A percentile compares a stretch with the other conserved stretches of the same genome.
phyloP scores from a whole-genome alignment of 148 eudicot genomes.

The Chenopodium formosanum region DNA sequence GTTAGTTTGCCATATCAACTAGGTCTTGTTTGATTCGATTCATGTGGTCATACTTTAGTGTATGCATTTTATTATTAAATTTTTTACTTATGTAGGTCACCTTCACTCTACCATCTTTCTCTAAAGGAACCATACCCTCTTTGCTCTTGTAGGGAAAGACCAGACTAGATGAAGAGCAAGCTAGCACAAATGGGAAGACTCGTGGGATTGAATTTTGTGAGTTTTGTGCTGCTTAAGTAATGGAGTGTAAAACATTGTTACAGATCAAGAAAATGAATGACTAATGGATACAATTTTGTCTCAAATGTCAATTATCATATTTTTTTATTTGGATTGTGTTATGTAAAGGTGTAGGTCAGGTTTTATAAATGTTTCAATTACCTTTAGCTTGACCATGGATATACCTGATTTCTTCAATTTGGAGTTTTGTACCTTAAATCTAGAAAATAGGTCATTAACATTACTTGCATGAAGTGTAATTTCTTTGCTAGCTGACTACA shows the following conservation, averaged over 20 bases:
- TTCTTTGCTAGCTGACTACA: neutral
- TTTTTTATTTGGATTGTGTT: neutral
- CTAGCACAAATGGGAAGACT: slow-evolving; percentile 36
- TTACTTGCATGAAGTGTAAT: neutral
- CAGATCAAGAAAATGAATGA: neutral
- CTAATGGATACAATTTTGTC: neutral
- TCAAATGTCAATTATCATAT: neutral
- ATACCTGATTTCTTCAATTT: neutral
- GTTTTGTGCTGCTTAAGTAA: slow-evolving; percentile 28
- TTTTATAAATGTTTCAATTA: neutral
- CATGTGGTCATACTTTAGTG: slow-evolving; percentile 11
- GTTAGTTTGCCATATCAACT: neutral
- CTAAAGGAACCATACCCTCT: slow-evolving; percentile 26
- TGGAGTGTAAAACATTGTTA: slow-evolving; percentile 10
- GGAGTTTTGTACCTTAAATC: neutral
- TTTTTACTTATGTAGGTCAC: slow-evolving; percentile 22
- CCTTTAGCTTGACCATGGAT: neutral
- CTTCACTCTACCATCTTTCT: slow-evolving; percentile 14
- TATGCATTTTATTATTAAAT: neutral
- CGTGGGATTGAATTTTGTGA: slow-evolving; percentile 19
- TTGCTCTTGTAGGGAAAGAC: slow-evolving; percentile 61
- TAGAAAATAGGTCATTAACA: neutral
- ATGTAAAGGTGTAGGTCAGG: neutral
- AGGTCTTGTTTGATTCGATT: neutral
- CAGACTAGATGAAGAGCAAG: slow-evolving; percentile 64